Conservation (phyloP, 1,139 yeast species). For the Taiozyma onychis region DNA sequence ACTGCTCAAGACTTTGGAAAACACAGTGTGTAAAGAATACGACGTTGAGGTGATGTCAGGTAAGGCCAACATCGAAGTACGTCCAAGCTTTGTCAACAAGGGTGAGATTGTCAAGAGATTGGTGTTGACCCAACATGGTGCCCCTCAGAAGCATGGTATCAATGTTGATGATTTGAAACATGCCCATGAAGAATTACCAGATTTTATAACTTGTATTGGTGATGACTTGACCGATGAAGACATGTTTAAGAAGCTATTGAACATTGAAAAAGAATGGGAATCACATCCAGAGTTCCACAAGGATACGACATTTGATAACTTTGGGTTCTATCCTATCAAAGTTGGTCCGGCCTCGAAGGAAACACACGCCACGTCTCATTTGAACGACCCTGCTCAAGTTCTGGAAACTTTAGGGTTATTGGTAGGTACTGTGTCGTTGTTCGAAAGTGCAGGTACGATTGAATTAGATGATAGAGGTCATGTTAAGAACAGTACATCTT, state of each 20-base stretch:
- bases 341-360: constrained; percentile 93
- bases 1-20: constrained; percentile 59
- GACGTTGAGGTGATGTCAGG: constrained; percentile 97
- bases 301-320: constrained; percentile 41
- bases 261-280: constrained; percentile 46
- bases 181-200: constrained; percentile 53
- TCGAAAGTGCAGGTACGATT: constrained; percentile 73
- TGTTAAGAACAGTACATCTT: constrained; percentile 32
- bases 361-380: constrained; percentile 84
- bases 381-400: constrained; percentile 82
- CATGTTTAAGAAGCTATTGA: constrained; percentile 76
- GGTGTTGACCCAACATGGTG: constrained; percentile 57
- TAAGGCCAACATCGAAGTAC: constrained; percentile 93
- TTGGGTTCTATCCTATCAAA: constrained; percentile 80
- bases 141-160: constrained; percentile 23
- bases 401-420: constrained; percentile 78
- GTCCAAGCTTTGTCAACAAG: constrained; percentile 91
- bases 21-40: constrained; percentile 55
- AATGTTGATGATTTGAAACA: constrained; percentile 30
- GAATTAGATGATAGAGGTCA: constrained; percentile 75
- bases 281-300: constrained; percentile 26
- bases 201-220: constrained; percentile 84
- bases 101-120: constrained; percentile 91
- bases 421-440: constrained; percentile 68
- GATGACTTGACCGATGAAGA: constrained; percentile 98